Conservation (phyloP, 2,329 filamentous ascomycete species). For the Scolecobasidium constrictum region DNA sequence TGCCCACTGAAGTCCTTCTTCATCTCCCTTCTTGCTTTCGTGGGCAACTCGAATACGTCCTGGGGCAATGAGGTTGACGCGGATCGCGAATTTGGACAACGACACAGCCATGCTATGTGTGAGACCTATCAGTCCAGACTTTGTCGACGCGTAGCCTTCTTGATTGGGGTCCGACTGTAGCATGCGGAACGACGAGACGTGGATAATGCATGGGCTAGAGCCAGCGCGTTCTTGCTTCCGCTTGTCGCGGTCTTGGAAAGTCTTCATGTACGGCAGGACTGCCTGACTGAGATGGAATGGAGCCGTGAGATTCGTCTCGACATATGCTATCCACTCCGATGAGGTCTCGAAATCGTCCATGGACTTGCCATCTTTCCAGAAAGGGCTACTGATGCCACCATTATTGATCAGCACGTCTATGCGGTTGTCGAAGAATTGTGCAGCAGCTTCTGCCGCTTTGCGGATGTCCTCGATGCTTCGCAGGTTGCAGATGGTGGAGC, state of each 20-base stretch:
- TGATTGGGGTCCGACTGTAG: no score
- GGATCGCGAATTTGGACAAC: slow-evolving; percentile 23
- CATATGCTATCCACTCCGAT: slow-evolving; percentile 32
- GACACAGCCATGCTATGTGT: no score
- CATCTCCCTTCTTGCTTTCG: slow-evolving; percentile 33
- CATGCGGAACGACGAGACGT: no score
- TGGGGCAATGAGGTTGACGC: slow-evolving; percentile 30
- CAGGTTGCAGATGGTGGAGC: slow-evolving; percentile 31
- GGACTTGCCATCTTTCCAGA: slow-evolving; percentile 34
- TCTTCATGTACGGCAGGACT: slow-evolving; percentile 37
- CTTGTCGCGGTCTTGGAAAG: no score
- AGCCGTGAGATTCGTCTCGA: slow-evolving; percentile 37
- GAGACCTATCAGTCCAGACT: no score
- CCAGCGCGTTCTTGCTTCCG: no score
- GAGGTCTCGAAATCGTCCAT: slow-evolving; percentile 33
- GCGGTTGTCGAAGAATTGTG: slow-evolving; percentile 31
- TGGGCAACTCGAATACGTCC: slow-evolving; percentile 36
- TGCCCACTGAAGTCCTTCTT: slow-evolving; percentile 28
- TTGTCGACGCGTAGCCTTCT: no score
- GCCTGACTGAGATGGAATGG: slow-evolving; percentile 36
- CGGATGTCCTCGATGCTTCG: slow-evolving; percentile 31
- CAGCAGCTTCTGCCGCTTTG: slow-evolving; percentile 23
- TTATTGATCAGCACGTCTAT: slow-evolving; percentile 29
- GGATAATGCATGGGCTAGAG: no score
- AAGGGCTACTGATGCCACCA: slow-evolving; percentile 22